Evolutionary conservation across 768 basidiomycete species (phyloP), one percentile per base, ranked within the genome.

Genomic region (Boletus vinaceobasis): DNA sequence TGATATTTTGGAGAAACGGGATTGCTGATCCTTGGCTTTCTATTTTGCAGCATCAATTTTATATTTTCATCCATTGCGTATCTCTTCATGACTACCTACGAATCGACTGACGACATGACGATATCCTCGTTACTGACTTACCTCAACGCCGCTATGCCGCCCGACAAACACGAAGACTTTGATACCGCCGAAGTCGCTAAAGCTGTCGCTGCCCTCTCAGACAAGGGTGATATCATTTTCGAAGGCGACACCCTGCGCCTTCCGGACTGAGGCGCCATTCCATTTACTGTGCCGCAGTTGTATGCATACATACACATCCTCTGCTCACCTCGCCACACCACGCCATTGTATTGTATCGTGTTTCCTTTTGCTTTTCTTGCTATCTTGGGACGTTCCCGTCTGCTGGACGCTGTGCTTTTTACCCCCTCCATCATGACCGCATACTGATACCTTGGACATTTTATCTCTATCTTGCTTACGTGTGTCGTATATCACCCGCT

Each of bases 91-190:
- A 83, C 85, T 44, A 88, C 88, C 26, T 87, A 88, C 69, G 84
- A 82, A 56, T 60, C 74, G 15, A 70, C 77, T 23, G 88, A 90
- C 69, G 85, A 88, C 57, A 75, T 90, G 73, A 81, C 81, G 7
- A 83, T 90, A 63, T 85, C 85, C 3, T 73, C 85, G 9, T 73
- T 90, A 26, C 72, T 90, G 33, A 78, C 84, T 4, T 88, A 87
- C 67, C 76, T 90, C 52, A 90, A 90, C 62, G 82, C 87, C 2
- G 87, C 87, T 5, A 80, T 90, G 73, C 88, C 88, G 4, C 75
- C 74, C 27, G 88, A 89, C 65, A 90, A 90, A 70, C 83, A 88
- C 64, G 88, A 90, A 72, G 88, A 90, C 59, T 90, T 88, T 57
- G 88, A 90, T 68, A 88, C 86, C 13, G 77, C 77, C 2, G 88